A percentile compares a stretch with the other conserved stretches of the same genome.
phyloP scores from a whole-genome alignment of 352 stramenopile species.

The Phytophthora multivora region DNA sequence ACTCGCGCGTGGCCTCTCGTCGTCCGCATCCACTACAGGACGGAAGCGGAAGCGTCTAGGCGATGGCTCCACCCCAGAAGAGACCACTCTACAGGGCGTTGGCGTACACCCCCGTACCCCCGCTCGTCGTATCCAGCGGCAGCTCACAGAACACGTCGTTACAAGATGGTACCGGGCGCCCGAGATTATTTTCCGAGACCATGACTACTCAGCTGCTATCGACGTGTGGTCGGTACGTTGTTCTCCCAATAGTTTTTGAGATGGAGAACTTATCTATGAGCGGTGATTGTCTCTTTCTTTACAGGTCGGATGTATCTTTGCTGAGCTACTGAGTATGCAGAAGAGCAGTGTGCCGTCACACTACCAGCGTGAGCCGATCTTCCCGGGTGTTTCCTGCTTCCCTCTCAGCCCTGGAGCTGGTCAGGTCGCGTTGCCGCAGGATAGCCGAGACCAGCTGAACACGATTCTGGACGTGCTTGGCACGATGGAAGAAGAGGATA shows the following conservation, averaged over 20 bases:
- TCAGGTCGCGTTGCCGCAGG: constrained; percentile 77
- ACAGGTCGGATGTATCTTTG: constrained; percentile 95
- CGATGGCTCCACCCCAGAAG: constrained; percentile 54
- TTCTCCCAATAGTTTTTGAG: not conserved
- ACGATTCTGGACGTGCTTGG: constrained; percentile 88
- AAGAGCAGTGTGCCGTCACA: constrained; percentile 95
- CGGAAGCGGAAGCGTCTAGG: constrained; percentile 60
- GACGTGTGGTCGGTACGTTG: constrained; percentile 88
- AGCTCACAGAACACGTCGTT: constrained; percentile 95
- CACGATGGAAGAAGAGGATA: constrained; percentile 87
- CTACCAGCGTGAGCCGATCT: constrained; percentile 94
- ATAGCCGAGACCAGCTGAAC: constrained; percentile 87
- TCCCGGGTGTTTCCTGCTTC: constrained; percentile 94
- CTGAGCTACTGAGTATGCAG: constrained; percentile 96
- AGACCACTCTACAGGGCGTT: constrained; percentile 62
- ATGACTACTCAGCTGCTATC: constrained; percentile 88
- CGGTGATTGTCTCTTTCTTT: constrained; percentile 8
- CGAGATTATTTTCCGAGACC: constrained; percentile 93
- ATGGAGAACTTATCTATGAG: constrained; percentile 6
- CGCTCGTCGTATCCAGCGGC: constrained; percentile 82
- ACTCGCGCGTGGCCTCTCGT: constrained; percentile 72
- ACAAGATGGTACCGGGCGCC: constrained; percentile 95
- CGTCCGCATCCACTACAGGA: constrained; percentile 66
- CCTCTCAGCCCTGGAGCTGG: constrained; percentile 77
- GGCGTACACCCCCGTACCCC: constrained; percentile 78